Evolutionary conservation across 2,329 filamentous ascomycete species (phyloP), one percentile per base, ranked within the genome.

Genomic region (Talaromyces sp.): DNA sequence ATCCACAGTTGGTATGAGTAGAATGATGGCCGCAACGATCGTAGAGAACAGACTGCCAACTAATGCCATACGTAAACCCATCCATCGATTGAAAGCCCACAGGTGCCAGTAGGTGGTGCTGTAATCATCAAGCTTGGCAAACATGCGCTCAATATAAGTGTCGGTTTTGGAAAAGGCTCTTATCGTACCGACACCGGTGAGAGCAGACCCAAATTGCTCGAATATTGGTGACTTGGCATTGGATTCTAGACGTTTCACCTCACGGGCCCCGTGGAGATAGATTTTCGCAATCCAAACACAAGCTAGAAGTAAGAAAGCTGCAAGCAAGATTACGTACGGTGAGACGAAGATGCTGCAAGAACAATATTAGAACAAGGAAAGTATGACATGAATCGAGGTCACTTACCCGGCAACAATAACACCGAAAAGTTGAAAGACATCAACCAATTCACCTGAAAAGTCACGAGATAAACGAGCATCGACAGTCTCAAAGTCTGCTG

Each of bases 201-300:
- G 83, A 0, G 89, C 86, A 1, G 89, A 87, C 11, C 88, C 88
- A 70, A 94, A 93, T 67, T 91, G 87, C 74, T 94, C 91, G 70
- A 92, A 93, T 0, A 94, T 87, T 0, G 91, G 91, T 0, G 88
- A 91, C 75, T 92, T 93, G 63, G 87, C 85, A 3, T 85, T 91
- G 68, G 88, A 91, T 75, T 94, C 91, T 1, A 94, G 83, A 5
- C 91, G 84, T 78, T 93, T 94, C 67, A 90, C 83, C 37, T 92
- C 90, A 45, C 91, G 83, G 0, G 90, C 90, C 1, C 85, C 90
- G n/a, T 84, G 78, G 6, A 95, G 82, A 72, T 91, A 95, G 41
- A 79, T 80, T 7, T 82, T 71, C 1, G 87, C 88, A 63, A 88
- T 84, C 66, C 84, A 76, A n/a, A 85, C 72, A 67, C 85, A 88